Evolutionary conservation across 345 rosid genomes (phyloP).

Genomic region (Eucalyptus marginata): DNA sequence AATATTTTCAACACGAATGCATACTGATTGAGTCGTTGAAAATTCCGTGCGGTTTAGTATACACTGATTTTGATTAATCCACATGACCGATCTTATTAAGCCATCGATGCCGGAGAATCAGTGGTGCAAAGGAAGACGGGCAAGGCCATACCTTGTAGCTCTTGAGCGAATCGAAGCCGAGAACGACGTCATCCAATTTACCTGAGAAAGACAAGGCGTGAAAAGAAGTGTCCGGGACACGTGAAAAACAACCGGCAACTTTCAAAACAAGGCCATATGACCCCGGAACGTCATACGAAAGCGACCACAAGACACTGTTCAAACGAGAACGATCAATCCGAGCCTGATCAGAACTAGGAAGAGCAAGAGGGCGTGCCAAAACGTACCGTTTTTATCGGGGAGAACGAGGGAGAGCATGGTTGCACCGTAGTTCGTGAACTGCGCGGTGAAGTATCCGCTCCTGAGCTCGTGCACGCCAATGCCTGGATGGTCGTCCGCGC

Average conservation of each 20-base stretch:
- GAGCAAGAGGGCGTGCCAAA: not conserved
- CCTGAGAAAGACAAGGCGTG: constrained; percentile 10
- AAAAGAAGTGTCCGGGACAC: not conserved
- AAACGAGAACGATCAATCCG: not conserved
- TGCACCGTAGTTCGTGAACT: constrained; percentile 65
- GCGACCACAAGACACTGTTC: not conserved
- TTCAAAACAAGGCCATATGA: not conserved
- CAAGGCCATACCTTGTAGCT: constrained; percentile 27
- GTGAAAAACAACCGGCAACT: not conserved
- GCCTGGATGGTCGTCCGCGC: not conserved
- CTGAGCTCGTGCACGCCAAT: constrained; percentile 23
- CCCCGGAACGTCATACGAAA: not conserved
- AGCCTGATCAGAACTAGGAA: not conserved
- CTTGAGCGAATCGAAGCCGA: constrained; percentile 30
- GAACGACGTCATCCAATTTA: constrained; percentile 37
- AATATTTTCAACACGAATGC: not conserved
- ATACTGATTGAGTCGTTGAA: not conserved
- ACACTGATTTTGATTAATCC: not conserved
- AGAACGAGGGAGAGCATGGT: constrained; percentile 40
- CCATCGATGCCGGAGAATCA: not conserved
- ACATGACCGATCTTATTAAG: not conserved
- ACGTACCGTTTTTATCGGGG: constrained; percentile 51
- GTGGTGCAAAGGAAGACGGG: not conserved
- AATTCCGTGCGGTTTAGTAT: not conserved
- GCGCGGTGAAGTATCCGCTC: constrained; percentile 29